Conservation (phyloP, 805 yeast species). For the Cyberlindnera mycetangii region DNA sequence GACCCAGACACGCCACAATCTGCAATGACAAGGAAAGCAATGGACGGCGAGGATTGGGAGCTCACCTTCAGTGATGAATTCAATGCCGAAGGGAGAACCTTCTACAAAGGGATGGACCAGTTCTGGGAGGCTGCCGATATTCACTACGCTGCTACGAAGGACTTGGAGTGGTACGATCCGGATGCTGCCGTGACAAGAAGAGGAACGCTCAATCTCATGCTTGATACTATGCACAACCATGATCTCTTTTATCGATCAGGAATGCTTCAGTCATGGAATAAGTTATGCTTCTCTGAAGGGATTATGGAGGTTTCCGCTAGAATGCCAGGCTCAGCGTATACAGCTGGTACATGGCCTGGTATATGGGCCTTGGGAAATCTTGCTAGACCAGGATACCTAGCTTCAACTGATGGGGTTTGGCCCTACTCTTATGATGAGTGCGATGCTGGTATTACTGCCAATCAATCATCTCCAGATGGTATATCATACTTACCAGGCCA, state of each 20-base stretch:
- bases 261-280: constrained; percentile 48
- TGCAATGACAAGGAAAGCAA: constrained; percentile 37
- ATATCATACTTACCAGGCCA: constrained; percentile 46
- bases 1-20: constrained; percentile 69
- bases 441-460: constrained; percentile 50
- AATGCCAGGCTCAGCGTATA: constrained; percentile 41
- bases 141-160: constrained; percentile 45
- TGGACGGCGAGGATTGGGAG: constrained; percentile 37
- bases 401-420: constrained; percentile 49
- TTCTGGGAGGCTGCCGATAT: constrained; percentile 44
- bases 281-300: constrained; percentile 45
- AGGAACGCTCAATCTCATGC: constrained; percentile 37
- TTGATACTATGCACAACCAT: constrained; percentile 44
- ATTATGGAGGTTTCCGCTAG: constrained; percentile 39
- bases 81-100: constrained; percentile 45
- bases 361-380: constrained; percentile 48
- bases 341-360: constrained; percentile 50
- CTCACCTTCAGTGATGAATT: constrained; percentile 49
- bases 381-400: constrained; percentile 48
- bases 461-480: constrained; percentile 47
- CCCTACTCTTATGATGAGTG: constrained; percentile 46
- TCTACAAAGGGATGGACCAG: constrained; percentile 47
- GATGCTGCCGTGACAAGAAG: constrained; percentile 42
- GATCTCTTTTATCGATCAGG: constrained; percentile 44
- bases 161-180: constrained; percentile 52